These are phyloP conservation scores for Boletus rex-veris DNA, from an alignment of 768 basidiomycete species.

Conservation along the genomic window DNA sequence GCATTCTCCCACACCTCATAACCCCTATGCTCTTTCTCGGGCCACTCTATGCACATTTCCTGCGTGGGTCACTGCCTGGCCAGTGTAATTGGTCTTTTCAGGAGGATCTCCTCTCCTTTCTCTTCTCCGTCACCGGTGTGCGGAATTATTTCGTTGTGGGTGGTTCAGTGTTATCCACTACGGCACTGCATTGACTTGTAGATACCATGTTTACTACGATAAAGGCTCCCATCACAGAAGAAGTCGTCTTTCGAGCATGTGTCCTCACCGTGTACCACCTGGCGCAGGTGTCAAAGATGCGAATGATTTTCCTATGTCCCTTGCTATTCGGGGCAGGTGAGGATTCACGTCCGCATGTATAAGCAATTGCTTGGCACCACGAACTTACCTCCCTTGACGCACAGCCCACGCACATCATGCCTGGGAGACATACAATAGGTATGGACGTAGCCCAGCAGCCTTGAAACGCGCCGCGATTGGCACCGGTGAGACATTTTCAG, in stretches of 20 bases:
- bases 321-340: constrained; percentile 84
- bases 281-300: constrained; percentile 47
- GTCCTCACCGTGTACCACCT: constrained; percentile 72
- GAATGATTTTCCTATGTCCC: constrained; percentile 79
- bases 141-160: constrained; percentile 64
- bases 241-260: constrained; percentile 86
- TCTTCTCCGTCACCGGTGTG: constrained; percentile 54
- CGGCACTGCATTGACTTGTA: neutral
- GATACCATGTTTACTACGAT: neutral
- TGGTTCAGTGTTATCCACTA: constrained; percentile 1
- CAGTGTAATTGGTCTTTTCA: constrained; percentile 49
- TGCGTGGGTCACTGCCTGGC: constrained; percentile 49
- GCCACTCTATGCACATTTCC: constrained; percentile 59
- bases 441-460: constrained; percentile 66
- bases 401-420: constrained; percentile 92
- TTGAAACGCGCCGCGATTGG: constrained; percentile 56
- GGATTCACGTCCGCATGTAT: constrained; percentile 21
- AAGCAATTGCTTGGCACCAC: neutral
- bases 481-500: constrained; percentile 41
- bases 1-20: constrained; percentile 53
- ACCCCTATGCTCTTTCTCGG: constrained; percentile 76
- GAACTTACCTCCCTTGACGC: constrained; percentile 4
- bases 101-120: constrained; percentile 36
- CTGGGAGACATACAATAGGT: constrained; percentile 76
- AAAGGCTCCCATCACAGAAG: constrained; percentile 89